phyloP scores from a whole-genome alignment of 345 rosid species.

The Gossypium sturtianum region DNA sequence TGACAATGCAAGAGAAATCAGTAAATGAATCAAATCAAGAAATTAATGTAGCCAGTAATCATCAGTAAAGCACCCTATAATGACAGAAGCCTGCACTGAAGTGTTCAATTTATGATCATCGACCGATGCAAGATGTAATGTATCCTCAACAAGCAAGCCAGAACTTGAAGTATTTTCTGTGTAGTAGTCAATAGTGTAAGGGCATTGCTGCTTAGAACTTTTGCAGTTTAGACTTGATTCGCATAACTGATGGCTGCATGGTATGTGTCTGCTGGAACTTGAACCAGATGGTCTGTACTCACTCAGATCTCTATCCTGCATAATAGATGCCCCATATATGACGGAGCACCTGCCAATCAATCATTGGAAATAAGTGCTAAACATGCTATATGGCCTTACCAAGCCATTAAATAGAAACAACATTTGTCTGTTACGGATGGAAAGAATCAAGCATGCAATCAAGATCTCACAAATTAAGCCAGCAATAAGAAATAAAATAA shows the following conservation, averaged over 20 bases:
- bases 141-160: slow-evolving; percentile 71
- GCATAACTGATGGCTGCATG: slow-evolving; percentile 76
- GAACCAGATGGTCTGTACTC: slow-evolving; percentile 71
- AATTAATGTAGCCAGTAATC: slow-evolving; percentile 6
- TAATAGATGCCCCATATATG: slow-evolving; percentile 88
- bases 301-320: slow-evolving; percentile 85
- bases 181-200: slow-evolving; percentile 45
- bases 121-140: slow-evolving; percentile 52
- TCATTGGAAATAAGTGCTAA: slow-evolving; percentile 83
- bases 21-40: background rate
- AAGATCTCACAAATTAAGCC: no score
- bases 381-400: slow-evolving; percentile 38
- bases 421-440: background rate
- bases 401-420: background rate
- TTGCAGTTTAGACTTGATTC: slow-evolving; percentile 43
- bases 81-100: slow-evolving; percentile 60
- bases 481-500: no score
- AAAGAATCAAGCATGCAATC: no score
- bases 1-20: slow-evolving; percentile 3
- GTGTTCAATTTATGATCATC: slow-evolving; percentile 26
- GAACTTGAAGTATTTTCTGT: slow-evolving; percentile 67
- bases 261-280: slow-evolving; percentile 59
- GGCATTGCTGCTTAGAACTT: slow-evolving; percentile 62
- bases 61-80: slow-evolving; percentile 54
- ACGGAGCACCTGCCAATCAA: slow-evolving; percentile 99